phyloP scores from a whole-genome alignment of 2,329 filamentous ascomycete species.

The Stromatinia cepivora region DNA sequence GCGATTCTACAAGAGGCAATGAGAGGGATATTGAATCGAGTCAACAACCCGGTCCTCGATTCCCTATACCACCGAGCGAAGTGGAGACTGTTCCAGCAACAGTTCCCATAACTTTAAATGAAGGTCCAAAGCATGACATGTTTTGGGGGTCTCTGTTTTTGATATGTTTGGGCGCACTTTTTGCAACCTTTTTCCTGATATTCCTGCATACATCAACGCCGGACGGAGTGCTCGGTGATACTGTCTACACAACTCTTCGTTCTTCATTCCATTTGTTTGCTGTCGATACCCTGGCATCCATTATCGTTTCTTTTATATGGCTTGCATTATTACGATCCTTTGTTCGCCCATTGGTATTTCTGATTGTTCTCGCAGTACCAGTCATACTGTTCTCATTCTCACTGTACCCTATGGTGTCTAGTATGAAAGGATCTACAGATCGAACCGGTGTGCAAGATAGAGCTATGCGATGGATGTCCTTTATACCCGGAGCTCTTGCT shows the following conservation, averaged over 20 bases:
- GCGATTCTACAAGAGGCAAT: conserved; percentile 30
- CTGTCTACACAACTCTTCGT: conserved; percentile 86
- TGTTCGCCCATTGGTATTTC: conserved; percentile 76
- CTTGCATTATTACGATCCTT: conserved; percentile 85
- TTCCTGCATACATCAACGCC: conserved; percentile 83
- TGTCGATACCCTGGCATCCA: conserved; percentile 85
- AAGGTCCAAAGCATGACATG: conserved; percentile 78
- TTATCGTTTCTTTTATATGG: conserved; percentile 88
- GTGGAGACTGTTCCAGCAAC: conserved; percentile 53
- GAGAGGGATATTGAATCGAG: conserved; percentile 34
- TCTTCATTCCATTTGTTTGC: conserved; percentile 87
- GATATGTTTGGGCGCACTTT: conserved; percentile 77
- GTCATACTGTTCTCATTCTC: conserved; percentile 85
- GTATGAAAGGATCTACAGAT: conserved; percentile 74
- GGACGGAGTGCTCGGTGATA: conserved; percentile 76
- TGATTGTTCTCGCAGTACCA: conserved; percentile 82
- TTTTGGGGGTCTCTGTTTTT: conserved; percentile 92
- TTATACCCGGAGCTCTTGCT: conserved; percentile 72
- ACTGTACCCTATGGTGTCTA: conserved; percentile 86
- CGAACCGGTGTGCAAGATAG: conserved; percentile 82
- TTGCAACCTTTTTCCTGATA: conserved; percentile 86
- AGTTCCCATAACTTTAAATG: conserved; percentile 59
- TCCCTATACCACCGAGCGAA: conserved; percentile 37
- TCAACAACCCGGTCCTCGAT: conserved; percentile 25
- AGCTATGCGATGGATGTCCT: conserved; percentile 82